Evolutionary conservation across 257 asterid species (phyloP).

Genomic region (Fraxinus excelsior): DNA sequence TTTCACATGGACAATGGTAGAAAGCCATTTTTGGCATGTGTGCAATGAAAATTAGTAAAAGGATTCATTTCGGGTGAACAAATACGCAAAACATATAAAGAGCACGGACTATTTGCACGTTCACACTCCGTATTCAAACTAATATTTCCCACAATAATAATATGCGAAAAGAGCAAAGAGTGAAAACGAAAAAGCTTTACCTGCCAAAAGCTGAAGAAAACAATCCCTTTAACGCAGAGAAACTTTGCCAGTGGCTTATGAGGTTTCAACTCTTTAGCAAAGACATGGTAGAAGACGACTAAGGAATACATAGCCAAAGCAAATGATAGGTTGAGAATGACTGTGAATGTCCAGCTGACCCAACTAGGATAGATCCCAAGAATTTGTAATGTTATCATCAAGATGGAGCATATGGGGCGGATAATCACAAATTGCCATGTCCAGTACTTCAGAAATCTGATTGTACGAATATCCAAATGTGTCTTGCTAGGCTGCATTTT

Average conservation of each 20-base stretch:
- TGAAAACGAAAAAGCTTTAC: conserved; percentile 32
- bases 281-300: conserved; percentile 75
- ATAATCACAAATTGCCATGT: conserved; percentile 88
- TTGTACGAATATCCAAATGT: conserved; percentile 64
- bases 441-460: conserved; percentile 71
- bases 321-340: conserved; percentile 68
- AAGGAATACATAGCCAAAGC: conserved; percentile 83
- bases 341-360: conserved; percentile 80
- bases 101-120: neutral
- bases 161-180: neutral
- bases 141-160: neutral
- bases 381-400: conserved; percentile 64
- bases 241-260: conserved; percentile 90
- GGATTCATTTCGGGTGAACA: neutral
- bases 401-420: conserved; percentile 81
- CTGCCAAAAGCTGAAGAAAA: conserved; percentile 99
- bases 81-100: neutral
- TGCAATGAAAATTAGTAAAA: neutral
- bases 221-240: conserved; percentile 81
- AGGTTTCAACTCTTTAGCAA: conserved; percentile 81
- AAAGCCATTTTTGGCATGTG: neutral
- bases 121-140: neutral
- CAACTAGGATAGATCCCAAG: conserved; percentile 78
- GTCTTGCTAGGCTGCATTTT: conserved; percentile 67
- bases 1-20: neutral